These are phyloP conservation scores for Panaeolus cyanescens DNA, from an alignment of 768 basidiomycete genomes.

Conservation along the genomic window DNA sequence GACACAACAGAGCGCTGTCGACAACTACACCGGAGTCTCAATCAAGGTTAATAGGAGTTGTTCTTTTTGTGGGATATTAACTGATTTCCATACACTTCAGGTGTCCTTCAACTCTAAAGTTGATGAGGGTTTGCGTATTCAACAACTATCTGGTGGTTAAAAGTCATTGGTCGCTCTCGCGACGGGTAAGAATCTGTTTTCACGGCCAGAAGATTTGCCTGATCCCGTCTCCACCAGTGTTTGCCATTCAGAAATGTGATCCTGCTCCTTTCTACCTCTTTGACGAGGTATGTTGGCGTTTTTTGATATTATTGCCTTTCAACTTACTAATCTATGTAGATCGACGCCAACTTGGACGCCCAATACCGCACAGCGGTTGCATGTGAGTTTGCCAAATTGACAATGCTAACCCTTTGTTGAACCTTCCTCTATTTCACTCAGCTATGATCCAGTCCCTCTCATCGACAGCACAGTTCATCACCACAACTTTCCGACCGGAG, in stretches of 20 bases:
- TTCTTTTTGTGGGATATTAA: not conserved
- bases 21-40: constrained; percentile 95
- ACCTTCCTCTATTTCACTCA: constrained; percentile 29
- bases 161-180: constrained; percentile 97
- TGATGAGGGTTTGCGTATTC: constrained; percentile 94
- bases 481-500: constrained; percentile 97
- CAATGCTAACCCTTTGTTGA: not conserved
- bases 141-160: constrained; percentile 96
- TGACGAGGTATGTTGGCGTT: constrained; percentile 66
- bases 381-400: constrained; percentile 51
- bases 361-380: constrained; percentile 98
- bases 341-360: constrained; percentile 97
- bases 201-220: not conserved
- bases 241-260: constrained; percentile 99
- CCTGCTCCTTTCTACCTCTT: constrained; percentile 99
- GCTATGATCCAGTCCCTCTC: constrained; percentile 96
- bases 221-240: constrained; percentile 57
- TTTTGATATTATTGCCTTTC: not conserved
- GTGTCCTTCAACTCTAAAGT: constrained; percentile 99
- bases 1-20: constrained; percentile 73
- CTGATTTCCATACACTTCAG: constrained; percentile 35
- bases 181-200: constrained; percentile 53
- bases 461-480: constrained; percentile 91
- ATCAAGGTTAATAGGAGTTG: constrained; percentile 65
- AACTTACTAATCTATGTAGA: constrained; percentile 44